Conservation (phyloP, 2,329 filamentous ascomycete genomes). For the Colletotrichum sp. region DNA sequence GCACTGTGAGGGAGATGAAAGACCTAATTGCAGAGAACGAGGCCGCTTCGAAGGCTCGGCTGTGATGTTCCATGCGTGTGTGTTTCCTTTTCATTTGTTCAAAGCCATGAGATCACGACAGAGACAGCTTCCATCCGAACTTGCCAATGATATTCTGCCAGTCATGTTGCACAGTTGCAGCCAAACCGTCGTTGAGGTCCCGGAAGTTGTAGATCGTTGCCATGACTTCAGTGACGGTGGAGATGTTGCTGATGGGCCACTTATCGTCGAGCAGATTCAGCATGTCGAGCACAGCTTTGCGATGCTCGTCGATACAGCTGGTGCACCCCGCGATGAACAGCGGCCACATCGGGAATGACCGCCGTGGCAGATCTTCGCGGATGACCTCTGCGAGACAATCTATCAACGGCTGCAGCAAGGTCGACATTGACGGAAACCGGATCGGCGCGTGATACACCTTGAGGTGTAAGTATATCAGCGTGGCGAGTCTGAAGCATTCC, state of each 20-base stretch:
- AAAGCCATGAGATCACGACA: neutral
- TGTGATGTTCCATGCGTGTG: neutral
- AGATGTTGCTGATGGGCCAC: neutral
- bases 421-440: neutral
- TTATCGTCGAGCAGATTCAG: neutral
- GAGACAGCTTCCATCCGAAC: neutral
- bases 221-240: neutral
- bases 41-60: neutral
- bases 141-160: neutral
- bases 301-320: neutral
- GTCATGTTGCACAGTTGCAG: neutral
- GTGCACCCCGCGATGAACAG: neutral
- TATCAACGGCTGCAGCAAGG: neutral
- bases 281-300: neutral
- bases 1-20: conserved; percentile 28
- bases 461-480: neutral
- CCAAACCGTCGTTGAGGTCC: neutral
- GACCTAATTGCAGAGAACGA: conserved; percentile 9
- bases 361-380: neutral
- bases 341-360: neutral
- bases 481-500: neutral
- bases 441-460: neutral
- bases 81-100: neutral
- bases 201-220: neutral
- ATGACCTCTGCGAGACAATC: neutral